These are phyloP conservation scores for Scedosporium aurantiacum DNA, from an alignment of 2,329 filamentous ascomycete species.

Conservation along the genomic window DNA sequence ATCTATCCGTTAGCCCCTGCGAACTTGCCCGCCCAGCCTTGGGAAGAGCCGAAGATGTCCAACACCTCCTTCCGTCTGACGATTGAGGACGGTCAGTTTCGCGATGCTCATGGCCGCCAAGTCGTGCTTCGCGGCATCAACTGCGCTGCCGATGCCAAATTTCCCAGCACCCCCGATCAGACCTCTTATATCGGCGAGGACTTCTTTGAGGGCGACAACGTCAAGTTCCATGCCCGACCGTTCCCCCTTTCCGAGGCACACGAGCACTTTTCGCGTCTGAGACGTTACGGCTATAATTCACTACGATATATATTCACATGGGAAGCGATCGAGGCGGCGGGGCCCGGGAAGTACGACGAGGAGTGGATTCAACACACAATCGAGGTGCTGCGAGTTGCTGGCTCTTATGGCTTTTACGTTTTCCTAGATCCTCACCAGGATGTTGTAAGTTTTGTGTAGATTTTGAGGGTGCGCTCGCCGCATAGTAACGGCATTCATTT, in stretches of 20 bases:
- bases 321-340: constrained; percentile 93
- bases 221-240: constrained; percentile 78
- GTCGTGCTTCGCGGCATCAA: constrained; percentile 90
- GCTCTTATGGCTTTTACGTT: constrained; percentile 84
- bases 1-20: neutral
- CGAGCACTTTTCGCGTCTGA: constrained; percentile 74
- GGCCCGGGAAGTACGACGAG: constrained; percentile 87
- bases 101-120: constrained; percentile 71
- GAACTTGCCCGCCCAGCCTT: neutral
- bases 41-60: neutral
- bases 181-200: constrained; percentile 67
- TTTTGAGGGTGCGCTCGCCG: neutral
- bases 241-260: constrained; percentile 77
- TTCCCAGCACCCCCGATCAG: constrained; percentile 67
- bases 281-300: constrained; percentile 88
- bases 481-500: neutral
- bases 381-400: constrained; percentile 69
- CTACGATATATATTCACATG: constrained; percentile 96
- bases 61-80: constrained; percentile 52
- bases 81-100: constrained; percentile 78
- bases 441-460: constrained; percentile 51
- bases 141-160: constrained; percentile 80
- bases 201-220: constrained; percentile 88
- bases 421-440: constrained; percentile 99
- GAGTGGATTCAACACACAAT: constrained; percentile 90